Evolutionary conservation across 768 basidiomycete genomes (phyloP).

Genomic region (Pleurotus salmoneostramineus): DNA sequence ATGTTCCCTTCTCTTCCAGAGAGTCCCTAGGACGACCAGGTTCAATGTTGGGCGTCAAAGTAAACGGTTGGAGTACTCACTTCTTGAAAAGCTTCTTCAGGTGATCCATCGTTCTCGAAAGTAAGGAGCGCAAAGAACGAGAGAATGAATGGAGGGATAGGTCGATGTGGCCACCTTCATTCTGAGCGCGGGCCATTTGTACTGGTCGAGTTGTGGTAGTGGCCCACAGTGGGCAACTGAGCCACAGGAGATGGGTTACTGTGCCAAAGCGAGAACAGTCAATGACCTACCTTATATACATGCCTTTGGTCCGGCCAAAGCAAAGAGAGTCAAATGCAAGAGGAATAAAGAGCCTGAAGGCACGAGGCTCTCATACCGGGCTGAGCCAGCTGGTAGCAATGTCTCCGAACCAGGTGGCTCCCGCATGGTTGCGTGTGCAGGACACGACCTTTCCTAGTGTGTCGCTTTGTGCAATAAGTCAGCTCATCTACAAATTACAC

Average conservation of each 20-base stretch:
- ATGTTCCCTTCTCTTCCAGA: neutral
- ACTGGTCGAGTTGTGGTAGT: neutral
- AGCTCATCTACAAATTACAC: no score
- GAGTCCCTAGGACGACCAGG: neutral
- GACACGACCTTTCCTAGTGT: no score
- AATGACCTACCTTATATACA: no score
- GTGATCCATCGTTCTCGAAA: neutral
- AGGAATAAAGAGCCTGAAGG: no score
- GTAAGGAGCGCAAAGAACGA: neutral
- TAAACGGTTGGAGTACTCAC: neutral
- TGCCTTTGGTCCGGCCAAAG: no score
- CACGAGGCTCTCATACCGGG: no score
- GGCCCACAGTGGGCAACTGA: neutral
- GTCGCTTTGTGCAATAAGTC: no score
- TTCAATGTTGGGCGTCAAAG: neutral
- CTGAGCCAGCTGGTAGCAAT: no score
- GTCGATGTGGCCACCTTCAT: neutral
- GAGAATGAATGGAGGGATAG: neutral
- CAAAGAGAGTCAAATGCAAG: no score
- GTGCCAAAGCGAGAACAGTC: no score
- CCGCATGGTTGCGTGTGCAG: no score
- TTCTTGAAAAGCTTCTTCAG: conserved; percentile 6
- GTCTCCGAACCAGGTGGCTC: no score
- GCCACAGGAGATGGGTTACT: neutral
- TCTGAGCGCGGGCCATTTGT: neutral